These are phyloP conservation scores for Magnaporthales sp. DNA, from an alignment of 2,329 filamentous ascomycete genomes.

Conservation along the genomic window DNA sequence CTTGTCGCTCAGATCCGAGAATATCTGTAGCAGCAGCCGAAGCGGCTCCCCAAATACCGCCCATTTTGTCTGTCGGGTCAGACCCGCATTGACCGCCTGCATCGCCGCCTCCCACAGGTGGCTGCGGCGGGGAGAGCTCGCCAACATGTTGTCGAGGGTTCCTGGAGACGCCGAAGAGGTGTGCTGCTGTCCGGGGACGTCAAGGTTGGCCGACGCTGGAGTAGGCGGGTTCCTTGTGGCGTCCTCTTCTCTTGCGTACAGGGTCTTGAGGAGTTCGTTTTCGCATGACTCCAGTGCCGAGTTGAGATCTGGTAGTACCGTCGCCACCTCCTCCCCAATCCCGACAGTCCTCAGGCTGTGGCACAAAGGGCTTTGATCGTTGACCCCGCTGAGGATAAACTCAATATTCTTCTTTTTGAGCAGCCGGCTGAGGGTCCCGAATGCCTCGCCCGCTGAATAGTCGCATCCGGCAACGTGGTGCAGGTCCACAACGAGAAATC, in stretches of 20 bases:
- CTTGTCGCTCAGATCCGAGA: slow-evolving; percentile 74
- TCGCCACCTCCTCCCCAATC: slow-evolving; percentile 66
- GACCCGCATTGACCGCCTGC: slow-evolving; percentile 57
- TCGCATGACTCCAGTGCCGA: slow-evolving; percentile 90
- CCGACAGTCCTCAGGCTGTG: slow-evolving; percentile 76
- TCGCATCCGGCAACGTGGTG: slow-evolving; percentile 86
- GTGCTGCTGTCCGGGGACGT: slow-evolving; percentile 31
- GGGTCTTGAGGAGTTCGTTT: slow-evolving; percentile 79
- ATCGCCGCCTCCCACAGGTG: slow-evolving; percentile 73
- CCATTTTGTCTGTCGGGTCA: slow-evolving; percentile 59
- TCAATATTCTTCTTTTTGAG: slow-evolving; percentile 69
- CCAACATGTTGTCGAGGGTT: slow-evolving; percentile 31
- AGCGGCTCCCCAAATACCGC: slow-evolving; percentile 83
- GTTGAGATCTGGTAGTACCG: slow-evolving; percentile 83
- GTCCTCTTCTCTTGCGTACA: slow-evolving; percentile 60
- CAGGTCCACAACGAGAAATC: slow-evolving; percentile 84
- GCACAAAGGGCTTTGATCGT: slow-evolving; percentile 66
- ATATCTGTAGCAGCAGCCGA: slow-evolving; percentile 88
- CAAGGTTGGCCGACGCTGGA: slow-evolving; percentile 25
- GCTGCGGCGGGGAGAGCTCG: slow-evolving; percentile 72
- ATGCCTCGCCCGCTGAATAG: slow-evolving; percentile 92
- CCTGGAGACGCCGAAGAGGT: background rate
- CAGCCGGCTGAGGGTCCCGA: slow-evolving; percentile 83
- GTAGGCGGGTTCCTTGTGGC: slow-evolving; percentile 19
- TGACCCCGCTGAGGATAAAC: slow-evolving; percentile 75